Conservation (phyloP, 192 early-diverging fungal species). For the Obelidium mucronatum region DNA sequence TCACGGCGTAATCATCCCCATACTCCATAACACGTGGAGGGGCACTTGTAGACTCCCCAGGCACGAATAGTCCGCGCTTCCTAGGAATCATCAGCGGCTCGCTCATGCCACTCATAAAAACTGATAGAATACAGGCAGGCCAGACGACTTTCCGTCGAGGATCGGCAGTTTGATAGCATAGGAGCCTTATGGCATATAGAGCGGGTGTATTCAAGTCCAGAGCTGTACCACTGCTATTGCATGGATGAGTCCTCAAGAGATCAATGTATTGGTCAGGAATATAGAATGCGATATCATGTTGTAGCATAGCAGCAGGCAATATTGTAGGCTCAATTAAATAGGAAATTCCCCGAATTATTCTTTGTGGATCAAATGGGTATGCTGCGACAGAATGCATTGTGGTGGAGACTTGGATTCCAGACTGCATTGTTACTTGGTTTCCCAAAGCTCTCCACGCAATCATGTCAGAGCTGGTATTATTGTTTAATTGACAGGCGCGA, state of each 20-base stretch:
- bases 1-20: not conserved
- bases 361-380: not conserved
- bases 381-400: not conserved
- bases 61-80: not conserved
- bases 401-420: not conserved
- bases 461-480: no score
- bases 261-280: conserved; percentile 13
- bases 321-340: not conserved
- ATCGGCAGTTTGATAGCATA: conserved; percentile 67
- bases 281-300: conserved; percentile 3
- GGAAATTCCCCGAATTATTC: not conserved
- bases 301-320: not conserved
- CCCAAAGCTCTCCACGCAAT: no score
- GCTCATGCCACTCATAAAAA: not conserved
- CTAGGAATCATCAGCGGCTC: not conserved
- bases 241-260: conserved; percentile 5
- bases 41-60: not conserved
- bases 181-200: conserved; percentile 65
- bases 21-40: not conserved
- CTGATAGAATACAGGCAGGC: conserved; percentile 57
- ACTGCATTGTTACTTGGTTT: not conserved
- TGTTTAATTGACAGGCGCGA: no score
- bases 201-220: not conserved
- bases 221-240: not conserved
- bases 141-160: conserved; percentile 44